phyloP scores from a whole-genome alignment of 2,329 filamentous ascomycete genomes.

The Fusarium dimerum region DNA sequence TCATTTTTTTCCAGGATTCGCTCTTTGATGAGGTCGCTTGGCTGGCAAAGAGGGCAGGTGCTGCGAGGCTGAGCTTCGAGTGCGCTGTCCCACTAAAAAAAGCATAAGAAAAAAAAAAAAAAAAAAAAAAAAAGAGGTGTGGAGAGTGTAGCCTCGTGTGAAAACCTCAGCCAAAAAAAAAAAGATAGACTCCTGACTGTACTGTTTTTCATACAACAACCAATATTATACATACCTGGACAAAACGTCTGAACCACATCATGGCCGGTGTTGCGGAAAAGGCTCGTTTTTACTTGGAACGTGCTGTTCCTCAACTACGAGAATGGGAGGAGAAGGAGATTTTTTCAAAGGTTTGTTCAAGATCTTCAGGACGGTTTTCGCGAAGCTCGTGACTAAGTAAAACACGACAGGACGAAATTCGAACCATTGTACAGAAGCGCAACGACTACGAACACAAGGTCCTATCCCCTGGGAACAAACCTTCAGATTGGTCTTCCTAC shows the following conservation, averaged over 20 bases:
- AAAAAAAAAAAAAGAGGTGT: slow-evolving; percentile 8
- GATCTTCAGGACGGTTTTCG: too few species aligned
- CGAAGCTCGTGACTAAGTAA: slow-evolving; percentile 7
- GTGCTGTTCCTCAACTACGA: slow-evolving; percentile 86
- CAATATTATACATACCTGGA: neutral
- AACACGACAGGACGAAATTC: slow-evolving; percentile 76
- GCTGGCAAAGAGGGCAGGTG: neutral
- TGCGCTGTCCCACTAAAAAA: slow-evolving; percentile 12
- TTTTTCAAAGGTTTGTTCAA: slow-evolving; percentile 69
- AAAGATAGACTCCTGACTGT: slow-evolving; percentile 20
- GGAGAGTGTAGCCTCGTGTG: slow-evolving; percentile 18
- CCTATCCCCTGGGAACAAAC: slow-evolving; percentile 74
- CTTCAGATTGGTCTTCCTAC: slow-evolving; percentile 82
- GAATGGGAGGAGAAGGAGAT: slow-evolving; percentile 92
- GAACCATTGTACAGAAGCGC: slow-evolving; percentile 82
- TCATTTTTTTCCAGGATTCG: neutral
- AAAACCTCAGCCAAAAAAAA: slow-evolving; percentile 7
- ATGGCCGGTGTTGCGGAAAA: slow-evolving; percentile 92
- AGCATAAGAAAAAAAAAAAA: neutral
- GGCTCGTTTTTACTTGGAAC: slow-evolving; percentile 91
- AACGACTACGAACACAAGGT: slow-evolving; percentile 93
- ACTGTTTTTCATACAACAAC: slow-evolving; percentile 1
- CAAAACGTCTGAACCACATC: neutral
- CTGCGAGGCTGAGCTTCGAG: slow-evolving; percentile 14
- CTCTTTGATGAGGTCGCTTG: slow-evolving; percentile 1